Conservation (phyloP, 805 yeast species). For the Metschnikowia lachancei region DNA sequence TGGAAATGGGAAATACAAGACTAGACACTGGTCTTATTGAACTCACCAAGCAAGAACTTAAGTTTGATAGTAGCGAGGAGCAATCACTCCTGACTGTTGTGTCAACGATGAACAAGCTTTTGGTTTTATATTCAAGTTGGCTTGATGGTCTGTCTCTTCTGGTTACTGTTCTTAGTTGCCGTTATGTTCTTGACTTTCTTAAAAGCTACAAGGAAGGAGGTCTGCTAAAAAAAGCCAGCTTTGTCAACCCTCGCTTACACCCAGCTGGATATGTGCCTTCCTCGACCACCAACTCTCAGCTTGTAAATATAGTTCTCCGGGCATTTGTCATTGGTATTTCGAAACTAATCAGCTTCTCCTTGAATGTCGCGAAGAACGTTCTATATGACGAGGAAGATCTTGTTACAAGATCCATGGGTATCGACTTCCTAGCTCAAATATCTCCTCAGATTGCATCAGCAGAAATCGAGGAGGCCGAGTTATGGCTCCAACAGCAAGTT, state of each 20-base stretch:
- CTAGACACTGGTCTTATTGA: constrained; percentile 76
- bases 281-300: constrained; percentile 11
- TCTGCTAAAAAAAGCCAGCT: constrained; percentile 11
- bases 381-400: constrained; percentile 75
- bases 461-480: constrained; percentile 34
- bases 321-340: constrained; percentile 52
- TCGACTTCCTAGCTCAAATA: constrained; percentile 32
- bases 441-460: constrained; percentile 22
- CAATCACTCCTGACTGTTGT: constrained; percentile 42
- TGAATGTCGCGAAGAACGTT: constrained; percentile 53
- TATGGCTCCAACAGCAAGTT: constrained; percentile 27
- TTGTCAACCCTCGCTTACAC: constrained; percentile 14
- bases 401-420: constrained; percentile 59
- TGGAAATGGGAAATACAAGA: constrained; percentile 68
- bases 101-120: constrained; percentile 52
- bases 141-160: constrained; percentile 68
- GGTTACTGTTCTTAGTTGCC: constrained; percentile 74
- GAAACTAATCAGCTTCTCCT: constrained; percentile 49
- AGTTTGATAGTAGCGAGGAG: constrained; percentile 44
- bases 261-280: constrained; percentile 1
- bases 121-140: constrained; percentile 67
- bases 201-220: constrained; percentile 30
- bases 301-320: constrained; percentile 52
- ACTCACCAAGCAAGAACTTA: constrained; percentile 42
- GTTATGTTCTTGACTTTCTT: constrained; percentile 64